Evolutionary conservation across 2,329 filamentous ascomycete species (phyloP).

Genomic region (Drechslera avenae): DNA sequence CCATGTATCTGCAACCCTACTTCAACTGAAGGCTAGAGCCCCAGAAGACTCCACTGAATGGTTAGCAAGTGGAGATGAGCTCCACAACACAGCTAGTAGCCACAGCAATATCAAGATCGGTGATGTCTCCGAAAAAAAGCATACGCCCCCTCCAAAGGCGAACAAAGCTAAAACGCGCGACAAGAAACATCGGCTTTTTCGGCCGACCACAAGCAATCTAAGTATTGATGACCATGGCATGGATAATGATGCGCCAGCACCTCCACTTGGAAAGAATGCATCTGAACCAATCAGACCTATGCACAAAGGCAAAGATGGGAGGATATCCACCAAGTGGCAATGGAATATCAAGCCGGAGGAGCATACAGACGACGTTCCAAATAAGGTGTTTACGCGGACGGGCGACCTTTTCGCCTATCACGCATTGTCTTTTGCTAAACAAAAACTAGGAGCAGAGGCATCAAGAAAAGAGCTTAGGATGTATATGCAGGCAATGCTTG

Average conservation of each 20-base stretch:
- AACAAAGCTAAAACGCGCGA: background rate
- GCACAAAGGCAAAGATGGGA: conserved; percentile 14
- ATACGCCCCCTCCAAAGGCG: background rate
- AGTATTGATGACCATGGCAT: background rate
- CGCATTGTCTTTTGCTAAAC: conserved; percentile 22
- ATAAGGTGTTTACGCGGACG: conserved; percentile 16
- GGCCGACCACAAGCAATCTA: background rate
- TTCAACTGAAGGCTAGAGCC: background rate
- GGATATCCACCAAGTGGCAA: conserved; percentile 21
- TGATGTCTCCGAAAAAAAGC: background rate
- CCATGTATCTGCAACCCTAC: background rate
- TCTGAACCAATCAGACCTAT: background rate
- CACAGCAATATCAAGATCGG: background rate
- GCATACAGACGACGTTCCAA: conserved; percentile 3
- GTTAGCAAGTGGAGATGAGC: background rate
- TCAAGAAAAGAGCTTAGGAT: conserved; percentile 13
- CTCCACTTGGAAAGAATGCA: background rate
- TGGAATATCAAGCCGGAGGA: conserved; percentile 26
- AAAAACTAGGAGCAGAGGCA: conserved; percentile 14
- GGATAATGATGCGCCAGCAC: background rate
- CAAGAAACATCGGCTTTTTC: background rate
- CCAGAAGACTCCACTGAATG: conserved; percentile 2
- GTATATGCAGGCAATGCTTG: conserved; percentile 21
- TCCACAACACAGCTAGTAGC: background rate
- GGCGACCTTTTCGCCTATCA: conserved; percentile 36